Conservation (phyloP, 108 stramenopile species). For the Skeletonema potamos region DNA sequence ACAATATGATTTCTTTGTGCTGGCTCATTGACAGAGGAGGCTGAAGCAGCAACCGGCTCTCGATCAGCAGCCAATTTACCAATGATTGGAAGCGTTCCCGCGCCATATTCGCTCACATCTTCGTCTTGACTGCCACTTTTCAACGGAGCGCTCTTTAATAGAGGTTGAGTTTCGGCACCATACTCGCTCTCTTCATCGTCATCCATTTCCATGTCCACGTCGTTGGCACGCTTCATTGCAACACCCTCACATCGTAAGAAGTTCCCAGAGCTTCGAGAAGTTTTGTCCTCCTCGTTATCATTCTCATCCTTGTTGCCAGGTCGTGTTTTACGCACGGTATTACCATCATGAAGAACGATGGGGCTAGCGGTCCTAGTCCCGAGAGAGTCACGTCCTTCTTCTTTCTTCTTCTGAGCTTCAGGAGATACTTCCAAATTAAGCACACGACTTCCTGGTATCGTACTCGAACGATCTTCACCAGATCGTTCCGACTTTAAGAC, state of each 20-base stretch:
- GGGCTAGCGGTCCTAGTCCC: conserved; percentile 15
- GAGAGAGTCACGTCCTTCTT: conserved; percentile 10
- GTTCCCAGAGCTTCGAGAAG: conserved; percentile 14
- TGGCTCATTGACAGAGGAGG: neutral
- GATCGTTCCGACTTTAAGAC: conserved; percentile 15
- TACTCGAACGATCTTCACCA: neutral
- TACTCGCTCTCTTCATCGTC: neutral
- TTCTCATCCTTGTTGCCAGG: neutral
- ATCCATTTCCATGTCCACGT: neutral
- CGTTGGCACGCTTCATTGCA: neutral
- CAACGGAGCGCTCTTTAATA: neutral
- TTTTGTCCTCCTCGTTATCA: conserved; percentile 13
- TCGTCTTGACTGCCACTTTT: conserved; percentile 5
- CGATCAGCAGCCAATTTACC: neutral
- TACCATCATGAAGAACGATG: conserved; percentile 30
- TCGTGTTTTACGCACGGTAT: conserved; percentile 20
- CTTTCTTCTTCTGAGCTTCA: neutral
- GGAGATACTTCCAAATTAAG: neutral
- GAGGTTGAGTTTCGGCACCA: neutral
- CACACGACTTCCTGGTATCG: neutral
- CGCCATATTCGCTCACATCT: neutral
- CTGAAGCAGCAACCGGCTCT: neutral
- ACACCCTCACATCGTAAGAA: conserved; percentile 4
- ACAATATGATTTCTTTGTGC: conserved; percentile 17
- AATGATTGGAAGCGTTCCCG: neutral